A percentile compares a stretch with the other conserved stretches of the same genome.
Evolutionary conservation across 192 early-diverging fungal species (phyloP).

Genomic region (Linnemannia exigua): DNA sequence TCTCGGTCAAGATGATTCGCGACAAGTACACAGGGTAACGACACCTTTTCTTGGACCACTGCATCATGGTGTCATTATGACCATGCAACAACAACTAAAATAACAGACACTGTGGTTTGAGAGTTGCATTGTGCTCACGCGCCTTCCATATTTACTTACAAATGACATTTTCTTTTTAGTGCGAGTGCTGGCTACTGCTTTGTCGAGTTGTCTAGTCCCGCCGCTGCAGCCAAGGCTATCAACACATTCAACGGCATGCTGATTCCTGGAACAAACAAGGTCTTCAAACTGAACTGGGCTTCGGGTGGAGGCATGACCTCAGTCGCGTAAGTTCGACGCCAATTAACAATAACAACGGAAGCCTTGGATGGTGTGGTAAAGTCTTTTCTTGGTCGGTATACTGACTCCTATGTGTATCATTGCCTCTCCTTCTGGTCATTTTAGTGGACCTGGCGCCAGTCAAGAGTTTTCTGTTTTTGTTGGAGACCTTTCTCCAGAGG

Average conservation of each 20-base stretch:
- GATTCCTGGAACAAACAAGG: constrained; percentile 86
- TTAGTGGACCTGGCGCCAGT: constrained; percentile 69
- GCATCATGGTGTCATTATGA: background rate
- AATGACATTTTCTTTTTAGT: constrained; percentile 27
- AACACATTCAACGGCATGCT: constrained; percentile 80
- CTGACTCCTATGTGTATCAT: constrained; percentile 9
- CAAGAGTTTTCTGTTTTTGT: constrained; percentile 96
- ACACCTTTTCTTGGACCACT: background rate
- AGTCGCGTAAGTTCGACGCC: constrained; percentile 58
- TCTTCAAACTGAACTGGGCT: constrained; percentile 98
- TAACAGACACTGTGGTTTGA: background rate
- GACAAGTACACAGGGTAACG: constrained; percentile 89
- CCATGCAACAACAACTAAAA: constrained; percentile 1
- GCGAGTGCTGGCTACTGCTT: constrained; percentile 93
- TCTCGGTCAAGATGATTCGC: constrained; percentile 95
- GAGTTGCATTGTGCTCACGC: constrained; percentile 17
- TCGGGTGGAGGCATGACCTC: constrained; percentile 81
- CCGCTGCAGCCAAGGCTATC: constrained; percentile 80
- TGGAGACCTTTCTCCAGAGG: constrained; percentile 93
- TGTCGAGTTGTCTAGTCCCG: constrained; percentile 82
- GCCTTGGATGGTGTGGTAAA: background rate
- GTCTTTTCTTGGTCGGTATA: background rate
- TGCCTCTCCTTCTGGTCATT: constrained; percentile 4
- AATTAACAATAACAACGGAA: background rate
- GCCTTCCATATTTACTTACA: constrained; percentile 1